phyloP scores from a whole-genome alignment of 129 eudicot genomes.

The Flaveria linearis region DNA sequence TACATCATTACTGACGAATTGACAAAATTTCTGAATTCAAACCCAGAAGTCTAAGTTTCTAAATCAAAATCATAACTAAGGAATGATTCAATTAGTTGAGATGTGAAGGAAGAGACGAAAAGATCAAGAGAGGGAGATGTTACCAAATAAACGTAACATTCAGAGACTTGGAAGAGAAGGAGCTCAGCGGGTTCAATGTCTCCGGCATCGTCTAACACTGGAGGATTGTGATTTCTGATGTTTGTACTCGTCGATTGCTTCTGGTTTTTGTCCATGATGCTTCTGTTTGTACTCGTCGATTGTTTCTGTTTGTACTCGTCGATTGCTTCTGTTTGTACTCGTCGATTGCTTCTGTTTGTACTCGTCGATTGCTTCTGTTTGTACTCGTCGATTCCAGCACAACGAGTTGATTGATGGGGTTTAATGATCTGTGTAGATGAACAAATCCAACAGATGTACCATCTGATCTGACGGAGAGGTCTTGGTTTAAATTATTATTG shows the following conservation, averaged over 20 bases:
- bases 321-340: conserved; percentile 18
- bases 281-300: conserved; percentile 17
- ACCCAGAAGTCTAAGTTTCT: neutral
- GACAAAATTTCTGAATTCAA: neutral
- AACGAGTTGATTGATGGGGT: no score
- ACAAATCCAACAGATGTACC: no score
- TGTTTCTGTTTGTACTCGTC: conserved; percentile 18
- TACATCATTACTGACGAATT: neutral
- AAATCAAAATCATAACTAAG: neutral
- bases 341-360: conserved; percentile 24
- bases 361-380: conserved; percentile 26
- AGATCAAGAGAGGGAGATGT: conserved; percentile 12
- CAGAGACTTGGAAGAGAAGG: conserved; percentile 87
- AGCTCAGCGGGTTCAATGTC: conserved; percentile 72
- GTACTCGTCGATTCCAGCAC: neutral
- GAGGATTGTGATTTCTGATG: conserved; percentile 10
- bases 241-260: conserved; percentile 15
- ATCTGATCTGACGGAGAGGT: no score
- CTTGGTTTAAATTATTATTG: no score
- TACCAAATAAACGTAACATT: conserved; percentile 96
- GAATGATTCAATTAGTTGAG: conserved; percentile 18
- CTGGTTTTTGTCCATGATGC: conserved; percentile 35
- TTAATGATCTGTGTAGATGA: no score
- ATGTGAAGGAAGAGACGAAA: conserved; percentile 3
- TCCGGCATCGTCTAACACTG: conserved; percentile 25